Conservation (phyloP, 495 filamentous ascomycete species). For the Hypoxylon fuscum region DNA sequence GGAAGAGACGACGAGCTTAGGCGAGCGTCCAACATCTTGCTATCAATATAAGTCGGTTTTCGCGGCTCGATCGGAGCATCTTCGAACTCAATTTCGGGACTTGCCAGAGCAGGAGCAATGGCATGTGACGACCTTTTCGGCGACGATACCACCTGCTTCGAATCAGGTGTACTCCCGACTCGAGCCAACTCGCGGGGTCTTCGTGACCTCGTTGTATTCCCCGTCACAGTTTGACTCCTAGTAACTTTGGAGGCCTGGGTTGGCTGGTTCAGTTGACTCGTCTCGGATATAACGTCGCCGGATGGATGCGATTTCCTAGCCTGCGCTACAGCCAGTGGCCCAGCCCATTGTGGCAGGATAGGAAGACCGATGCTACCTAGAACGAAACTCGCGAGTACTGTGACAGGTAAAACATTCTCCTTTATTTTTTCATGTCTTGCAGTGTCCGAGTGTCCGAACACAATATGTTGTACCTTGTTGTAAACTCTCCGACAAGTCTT, state of each 20-base stretch:
- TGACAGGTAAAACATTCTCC: slow-evolving; percentile 77
- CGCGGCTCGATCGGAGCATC: slow-evolving; percentile 34
- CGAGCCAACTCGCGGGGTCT: slow-evolving; percentile 56
- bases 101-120: slow-evolving; percentile 25
- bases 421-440: slow-evolving; percentile 72
- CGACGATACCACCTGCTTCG: slow-evolving; percentile 40
- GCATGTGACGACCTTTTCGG: slow-evolving; percentile 42
- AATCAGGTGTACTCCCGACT: slow-evolving; percentile 51
- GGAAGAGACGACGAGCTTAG: slow-evolving; percentile 71
- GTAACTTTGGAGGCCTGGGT: slow-evolving; percentile 54
- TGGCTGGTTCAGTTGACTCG: slow-evolving; percentile 52
- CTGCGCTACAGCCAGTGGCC: slow-evolving; percentile 77
- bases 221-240: slow-evolving; percentile 70
- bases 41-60: slow-evolving; percentile 49
- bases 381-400: slow-evolving; percentile 75
- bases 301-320: slow-evolving; percentile 70
- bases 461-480: slow-evolving; percentile 82
- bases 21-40: slow-evolving; percentile 58
- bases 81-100: slow-evolving; percentile 20
- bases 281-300: slow-evolving; percentile 64
- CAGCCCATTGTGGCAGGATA: slow-evolving; percentile 66
- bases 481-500: slow-evolving; percentile 77
- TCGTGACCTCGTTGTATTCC: slow-evolving; percentile 55
- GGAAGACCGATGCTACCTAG: slow-evolving; percentile 68
- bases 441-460: slow-evolving; percentile 72